These are phyloP conservation scores for Periconia sp. DNA, from an alignment of 2,329 filamentous ascomycete species.

Conservation along the genomic window DNA sequence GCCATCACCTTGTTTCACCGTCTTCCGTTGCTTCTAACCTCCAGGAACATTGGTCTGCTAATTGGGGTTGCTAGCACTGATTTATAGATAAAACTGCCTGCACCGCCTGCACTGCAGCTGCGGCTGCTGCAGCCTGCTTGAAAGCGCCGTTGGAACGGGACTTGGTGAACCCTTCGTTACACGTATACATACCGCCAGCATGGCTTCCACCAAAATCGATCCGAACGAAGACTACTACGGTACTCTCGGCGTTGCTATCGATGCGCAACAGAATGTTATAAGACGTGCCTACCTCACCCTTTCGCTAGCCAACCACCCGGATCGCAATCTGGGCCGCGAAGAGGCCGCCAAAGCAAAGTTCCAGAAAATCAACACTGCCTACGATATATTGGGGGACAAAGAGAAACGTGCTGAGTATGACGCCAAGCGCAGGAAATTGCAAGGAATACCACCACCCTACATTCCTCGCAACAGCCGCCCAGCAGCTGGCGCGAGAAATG, in stretches of 20 bases:
- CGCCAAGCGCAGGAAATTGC: slow-evolving; percentile 56
- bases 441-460: slow-evolving; percentile 39
- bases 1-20: too few species aligned
- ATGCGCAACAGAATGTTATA: slow-evolving; percentile 72
- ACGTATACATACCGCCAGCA: slow-evolving; percentile 43
- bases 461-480: slow-evolving; percentile 39
- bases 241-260: slow-evolving; percentile 71
- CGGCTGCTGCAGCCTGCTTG: too few species aligned
- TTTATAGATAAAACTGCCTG: too few species aligned
- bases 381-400: slow-evolving; percentile 71
- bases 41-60: too few species aligned
- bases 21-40: too few species aligned
- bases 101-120: too few species aligned
- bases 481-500: slow-evolving; percentile 48
- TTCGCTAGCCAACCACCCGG: slow-evolving; percentile 83
- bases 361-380: slow-evolving; percentile 81
- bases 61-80: too few species aligned
- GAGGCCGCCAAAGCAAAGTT: slow-evolving; percentile 79
- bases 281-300: slow-evolving; percentile 86
- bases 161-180: too few species aligned
- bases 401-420: slow-evolving; percentile 64
- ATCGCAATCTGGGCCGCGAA: slow-evolving; percentile 83
- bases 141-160: too few species aligned
- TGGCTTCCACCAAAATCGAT: slow-evolving; percentile 72
- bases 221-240: slow-evolving; percentile 78